Percentiles rank a stretch among this genome's conserved stretches.
phyloP scores from a whole-genome alignment of 2,329 filamentous ascomycete genomes.

The Colletotrichum cereale region DNA sequence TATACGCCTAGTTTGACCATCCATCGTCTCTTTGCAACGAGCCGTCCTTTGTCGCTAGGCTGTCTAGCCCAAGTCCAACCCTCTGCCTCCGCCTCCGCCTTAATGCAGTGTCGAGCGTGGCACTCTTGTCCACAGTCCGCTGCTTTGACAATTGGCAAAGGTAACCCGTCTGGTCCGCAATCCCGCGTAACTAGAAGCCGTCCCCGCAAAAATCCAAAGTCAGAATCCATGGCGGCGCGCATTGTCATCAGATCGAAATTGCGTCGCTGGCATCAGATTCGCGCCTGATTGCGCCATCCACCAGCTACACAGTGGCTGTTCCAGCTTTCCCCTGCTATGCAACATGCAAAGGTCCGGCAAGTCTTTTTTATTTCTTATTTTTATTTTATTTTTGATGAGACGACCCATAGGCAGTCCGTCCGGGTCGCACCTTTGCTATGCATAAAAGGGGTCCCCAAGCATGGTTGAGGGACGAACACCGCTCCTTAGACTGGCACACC shows the following conservation, averaged over 20 bases:
- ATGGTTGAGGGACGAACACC: conserved; percentile 39
- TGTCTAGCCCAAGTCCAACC: neutral
- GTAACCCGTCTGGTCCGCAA: neutral
- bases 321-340: conserved; percentile 1
- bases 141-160: conserved; percentile 1
- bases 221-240: conserved; percentile 1
- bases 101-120: neutral
- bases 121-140: neutral
- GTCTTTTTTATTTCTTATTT: too few species aligned
- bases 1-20: neutral
- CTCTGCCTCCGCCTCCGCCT: too few species aligned
- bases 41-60: neutral
- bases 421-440: conserved; percentile 17
- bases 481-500: conserved; percentile 31
- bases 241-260: conserved; percentile 28
- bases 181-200: neutral
- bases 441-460: conserved; percentile 20
- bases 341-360: conserved; percentile 38
- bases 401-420: conserved; percentile 17
- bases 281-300: conserved; percentile 37
- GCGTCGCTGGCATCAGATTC: conserved; percentile 38
- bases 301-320: conserved; percentile 21
- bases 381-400: conserved; percentile 19
- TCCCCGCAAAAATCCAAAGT: neutral
- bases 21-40: neutral